phyloP scores from a whole-genome alignment of 2,329 filamentous ascomycete species.

The Sphaerostilbella broomeana region DNA sequence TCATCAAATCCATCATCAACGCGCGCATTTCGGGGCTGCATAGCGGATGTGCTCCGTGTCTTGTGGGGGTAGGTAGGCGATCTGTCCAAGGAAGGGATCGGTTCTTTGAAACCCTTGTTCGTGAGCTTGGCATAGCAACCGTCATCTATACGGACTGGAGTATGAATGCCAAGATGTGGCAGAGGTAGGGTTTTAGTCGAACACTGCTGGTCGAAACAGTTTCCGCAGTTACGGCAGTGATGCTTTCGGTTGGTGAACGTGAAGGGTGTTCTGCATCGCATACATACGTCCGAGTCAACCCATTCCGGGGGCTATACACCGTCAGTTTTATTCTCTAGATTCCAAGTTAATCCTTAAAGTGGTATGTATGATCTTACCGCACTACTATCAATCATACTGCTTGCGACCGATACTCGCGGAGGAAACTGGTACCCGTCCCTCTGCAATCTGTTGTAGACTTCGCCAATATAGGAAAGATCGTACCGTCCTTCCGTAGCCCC shows the following conservation, averaged over 20 bases:
- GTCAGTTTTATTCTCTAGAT: constrained; percentile 8
- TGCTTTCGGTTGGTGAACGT: constrained; percentile 98
- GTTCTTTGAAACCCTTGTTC: constrained; percentile 50
- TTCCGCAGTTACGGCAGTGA: constrained; percentile 95
- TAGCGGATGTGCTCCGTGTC: constrained; percentile 57
- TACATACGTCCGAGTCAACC: constrained; percentile 96
- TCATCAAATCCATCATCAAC: constrained; percentile 91
- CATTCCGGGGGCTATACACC: constrained; percentile 76
- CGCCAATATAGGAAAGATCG: constrained; percentile 78
- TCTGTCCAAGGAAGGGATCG: constrained; percentile 40
- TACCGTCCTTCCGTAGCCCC: constrained; percentile 78
- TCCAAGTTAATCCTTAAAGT: background rate
- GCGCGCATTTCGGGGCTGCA: constrained; percentile 86
- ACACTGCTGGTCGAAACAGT: constrained; percentile 93
- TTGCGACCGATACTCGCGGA: constrained; percentile 77
- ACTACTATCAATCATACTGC: constrained; percentile 95
- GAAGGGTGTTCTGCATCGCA: constrained; percentile 92
- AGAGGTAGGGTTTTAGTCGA: constrained; percentile 83
- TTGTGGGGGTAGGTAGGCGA: constrained; percentile 51
- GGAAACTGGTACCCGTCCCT: constrained; percentile 85
- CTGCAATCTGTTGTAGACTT: constrained; percentile 78
- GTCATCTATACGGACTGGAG: constrained; percentile 90
- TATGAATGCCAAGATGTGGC: constrained; percentile 85
- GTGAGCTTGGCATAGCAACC: constrained; percentile 88
- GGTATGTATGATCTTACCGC: constrained; percentile 54